phyloP scores from a whole-genome alignment of 73 alveolate species.

The Uronychia setigera region DNA sequence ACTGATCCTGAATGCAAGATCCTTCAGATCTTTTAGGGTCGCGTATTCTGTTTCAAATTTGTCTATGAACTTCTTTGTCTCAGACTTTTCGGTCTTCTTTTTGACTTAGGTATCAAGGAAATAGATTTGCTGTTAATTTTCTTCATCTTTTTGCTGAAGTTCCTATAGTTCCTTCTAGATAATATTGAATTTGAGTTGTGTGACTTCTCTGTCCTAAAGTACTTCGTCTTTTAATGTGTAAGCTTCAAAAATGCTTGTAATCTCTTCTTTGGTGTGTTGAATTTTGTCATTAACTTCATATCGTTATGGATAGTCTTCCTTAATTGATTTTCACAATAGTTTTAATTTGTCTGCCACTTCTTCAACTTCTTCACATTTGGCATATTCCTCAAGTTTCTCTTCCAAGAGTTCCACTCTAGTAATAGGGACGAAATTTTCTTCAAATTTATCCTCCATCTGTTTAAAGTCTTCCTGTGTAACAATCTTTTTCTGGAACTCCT shows the following conservation, averaged over 20 bases:
- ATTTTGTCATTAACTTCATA: neutral
- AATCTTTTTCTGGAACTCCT: neutral
- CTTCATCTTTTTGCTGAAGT: neutral
- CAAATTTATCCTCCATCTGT: neutral
- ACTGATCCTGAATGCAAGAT: neutral
- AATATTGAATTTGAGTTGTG: neutral
- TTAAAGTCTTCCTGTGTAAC: neutral
- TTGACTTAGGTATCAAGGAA: neutral
- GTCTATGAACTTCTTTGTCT: neutral
- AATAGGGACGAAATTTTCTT: neutral
- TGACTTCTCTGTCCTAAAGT: neutral
- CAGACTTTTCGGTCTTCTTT: neutral
- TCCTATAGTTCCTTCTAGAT: neutral
- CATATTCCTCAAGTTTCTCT: neutral
- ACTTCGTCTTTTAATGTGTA: neutral
- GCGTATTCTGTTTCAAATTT: neutral
- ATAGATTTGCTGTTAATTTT: neutral
- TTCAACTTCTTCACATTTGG: neutral
- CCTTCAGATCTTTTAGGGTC: neutral
- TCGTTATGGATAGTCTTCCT: neutral
- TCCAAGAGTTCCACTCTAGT: neutral
- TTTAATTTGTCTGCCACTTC: no score
- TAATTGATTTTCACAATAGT: neutral
- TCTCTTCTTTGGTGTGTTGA: neutral
- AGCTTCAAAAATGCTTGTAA: neutral